Conservation (phyloP, 2,329 filamentous ascomycete species). For the Camptophora hylomeconis region DNA sequence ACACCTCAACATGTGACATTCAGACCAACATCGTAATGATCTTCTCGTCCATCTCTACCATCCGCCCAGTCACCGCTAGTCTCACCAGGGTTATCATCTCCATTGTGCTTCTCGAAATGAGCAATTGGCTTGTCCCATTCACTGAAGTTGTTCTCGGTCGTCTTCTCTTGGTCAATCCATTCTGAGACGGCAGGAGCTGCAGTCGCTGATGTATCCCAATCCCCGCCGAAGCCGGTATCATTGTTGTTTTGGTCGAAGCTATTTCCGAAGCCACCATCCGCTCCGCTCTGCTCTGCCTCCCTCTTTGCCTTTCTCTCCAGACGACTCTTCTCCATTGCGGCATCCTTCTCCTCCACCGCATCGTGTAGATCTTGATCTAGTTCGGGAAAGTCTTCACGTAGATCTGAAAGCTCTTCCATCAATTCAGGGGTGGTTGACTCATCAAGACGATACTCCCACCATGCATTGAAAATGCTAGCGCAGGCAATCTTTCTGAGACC, state of each 20-base stretch:
- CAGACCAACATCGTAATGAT: too few species aligned
- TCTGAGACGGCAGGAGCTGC: too few species aligned
- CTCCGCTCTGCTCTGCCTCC: background rate
- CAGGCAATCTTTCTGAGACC: slow-evolving; percentile 1
- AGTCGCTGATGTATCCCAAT: too few species aligned
- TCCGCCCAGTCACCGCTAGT: too few species aligned
- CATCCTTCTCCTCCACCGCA: slow-evolving; percentile 3
- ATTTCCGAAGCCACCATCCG: too few species aligned
- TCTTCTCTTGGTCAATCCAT: too few species aligned
- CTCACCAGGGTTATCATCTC: background rate
- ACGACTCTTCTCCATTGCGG: background rate
- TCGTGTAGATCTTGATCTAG: slow-evolving; percentile 2
- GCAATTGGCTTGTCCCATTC: too few species aligned
- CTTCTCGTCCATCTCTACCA: too few species aligned
- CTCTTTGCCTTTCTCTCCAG: slow-evolving; percentile 1
- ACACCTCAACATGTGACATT: too few species aligned
- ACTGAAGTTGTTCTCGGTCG: too few species aligned
- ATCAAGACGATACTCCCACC: slow-evolving; percentile 3
- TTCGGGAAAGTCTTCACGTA: slow-evolving; percentile 1
- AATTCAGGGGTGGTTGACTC: slow-evolving; percentile 1
- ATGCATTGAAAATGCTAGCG: slow-evolving; percentile 3
- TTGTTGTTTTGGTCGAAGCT: too few species aligned
- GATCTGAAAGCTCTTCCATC: slow-evolving; percentile 1
- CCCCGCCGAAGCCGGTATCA: background rate
- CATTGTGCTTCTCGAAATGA: too few species aligned